A percentile compares a stretch with the other conserved stretches of the same genome.
Evolutionary conservation across 2,329 filamentous ascomycete genomes (phyloP).

Genomic region (Aspergillus sp.): DNA sequence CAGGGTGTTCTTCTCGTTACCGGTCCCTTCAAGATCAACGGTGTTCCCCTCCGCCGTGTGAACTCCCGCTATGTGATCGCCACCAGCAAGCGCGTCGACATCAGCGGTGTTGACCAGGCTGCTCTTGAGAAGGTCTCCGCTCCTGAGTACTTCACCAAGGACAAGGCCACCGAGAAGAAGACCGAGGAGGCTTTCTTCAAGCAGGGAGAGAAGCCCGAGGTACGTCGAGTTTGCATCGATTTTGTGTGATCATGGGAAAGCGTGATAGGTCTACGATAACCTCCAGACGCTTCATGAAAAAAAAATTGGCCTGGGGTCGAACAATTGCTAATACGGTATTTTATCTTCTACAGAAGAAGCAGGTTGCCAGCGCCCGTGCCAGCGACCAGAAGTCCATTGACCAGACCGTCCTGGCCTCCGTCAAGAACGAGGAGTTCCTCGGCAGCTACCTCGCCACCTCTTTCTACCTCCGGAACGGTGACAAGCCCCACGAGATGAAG

Average conservation of each 20-base stretch:
- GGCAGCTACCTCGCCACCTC: constrained; percentile 87
- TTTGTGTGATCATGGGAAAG: too few species aligned
- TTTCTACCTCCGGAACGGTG: constrained; percentile 98
- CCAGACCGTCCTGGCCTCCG: constrained; percentile 87
- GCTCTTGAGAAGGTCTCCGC: constrained; percentile 76
- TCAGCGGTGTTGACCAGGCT: constrained; percentile 69
- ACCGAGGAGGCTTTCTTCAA: constrained; percentile 99
- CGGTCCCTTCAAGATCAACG: constrained; percentile 99
- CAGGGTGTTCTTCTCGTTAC: constrained; percentile 98
- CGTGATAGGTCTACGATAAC: too few species aligned
- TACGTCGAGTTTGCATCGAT: constrained; percentile 43
- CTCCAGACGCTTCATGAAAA: too few species aligned
- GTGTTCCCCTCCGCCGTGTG: constrained; percentile 83
- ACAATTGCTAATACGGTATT: neutral
- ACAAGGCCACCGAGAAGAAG: constrained; percentile 88
- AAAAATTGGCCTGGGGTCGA: neutral
- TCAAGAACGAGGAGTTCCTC: constrained; percentile 98
- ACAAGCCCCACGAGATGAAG: constrained; percentile 99
- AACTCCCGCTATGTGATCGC: constrained; percentile 47
- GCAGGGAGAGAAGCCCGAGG: constrained; percentile 96
- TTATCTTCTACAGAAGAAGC: constrained; percentile 72
- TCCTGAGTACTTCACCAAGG: constrained; percentile 91
- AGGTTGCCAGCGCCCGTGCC: constrained; percentile 81
- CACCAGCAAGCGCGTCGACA: constrained; percentile 46
- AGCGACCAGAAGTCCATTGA: constrained; percentile 98